Evolutionary conservation across 140 eudicot genomes (phyloP).

Genomic region (Oenanthe javanica): DNA sequence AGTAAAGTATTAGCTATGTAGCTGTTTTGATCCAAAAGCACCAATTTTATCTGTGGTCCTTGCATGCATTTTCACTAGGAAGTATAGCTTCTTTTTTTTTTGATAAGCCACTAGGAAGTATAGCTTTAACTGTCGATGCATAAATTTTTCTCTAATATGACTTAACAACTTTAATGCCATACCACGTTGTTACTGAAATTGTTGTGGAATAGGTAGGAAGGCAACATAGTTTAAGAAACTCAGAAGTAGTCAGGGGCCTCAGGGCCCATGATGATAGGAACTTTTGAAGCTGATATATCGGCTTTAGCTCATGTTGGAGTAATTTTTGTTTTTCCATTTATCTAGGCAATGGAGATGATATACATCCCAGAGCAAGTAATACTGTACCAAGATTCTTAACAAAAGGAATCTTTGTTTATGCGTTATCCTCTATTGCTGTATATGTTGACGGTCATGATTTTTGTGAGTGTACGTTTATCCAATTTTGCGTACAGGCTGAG

Average conservation of each 20-base stretch:
- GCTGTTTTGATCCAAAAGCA: not conserved
- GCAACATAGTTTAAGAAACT: not conserved
- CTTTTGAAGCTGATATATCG: not conserved
- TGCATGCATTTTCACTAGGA: not conserved
- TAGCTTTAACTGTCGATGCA: no score
- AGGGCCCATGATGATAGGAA: not conserved
- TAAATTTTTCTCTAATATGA: not conserved
- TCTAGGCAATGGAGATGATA: not conserved
- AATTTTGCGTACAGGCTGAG: slow-evolving; percentile 42
- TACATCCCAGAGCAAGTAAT: not conserved
- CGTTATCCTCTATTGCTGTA: not conserved
- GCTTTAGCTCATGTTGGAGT: not conserved
- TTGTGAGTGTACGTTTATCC: not conserved
- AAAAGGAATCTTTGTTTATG: not conserved
- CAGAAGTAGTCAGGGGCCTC: not conserved
- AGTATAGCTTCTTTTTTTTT: no score
- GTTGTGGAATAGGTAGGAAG: not conserved
- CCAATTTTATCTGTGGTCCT: not conserved
- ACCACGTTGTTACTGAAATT: not conserved
- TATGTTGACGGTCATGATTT: not conserved
- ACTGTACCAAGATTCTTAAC: not conserved
- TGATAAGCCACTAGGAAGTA: no score
- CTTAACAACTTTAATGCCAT: not conserved
- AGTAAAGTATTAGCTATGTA: not conserved
- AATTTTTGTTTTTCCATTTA: not conserved